Base-by-base conservation (phyloP, 192 early-diverging fungal genomes). In the Kickxella alabastrina region DNA sequence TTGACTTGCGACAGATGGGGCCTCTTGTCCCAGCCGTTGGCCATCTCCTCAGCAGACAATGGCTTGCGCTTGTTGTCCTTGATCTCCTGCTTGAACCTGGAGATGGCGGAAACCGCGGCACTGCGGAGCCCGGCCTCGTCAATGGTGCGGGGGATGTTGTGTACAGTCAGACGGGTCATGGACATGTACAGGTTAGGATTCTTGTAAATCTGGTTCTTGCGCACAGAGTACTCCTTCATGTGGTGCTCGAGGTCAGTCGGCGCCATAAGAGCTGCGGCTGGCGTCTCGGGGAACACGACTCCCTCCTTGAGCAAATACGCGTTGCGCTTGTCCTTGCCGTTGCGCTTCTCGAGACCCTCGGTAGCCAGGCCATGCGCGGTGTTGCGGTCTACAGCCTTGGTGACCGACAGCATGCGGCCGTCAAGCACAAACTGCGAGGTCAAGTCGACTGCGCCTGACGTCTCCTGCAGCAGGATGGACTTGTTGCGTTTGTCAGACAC, bases 291-390 rank as follows among this genome's bases (percentile, higher is more conserved):
- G 60, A 92, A 92, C 44, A 97, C 80, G 23, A 92, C 83, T 53
- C 91, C 92, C 77, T 98, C 93, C 40, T 87, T 83, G 72, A 95
- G 85, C 59, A 98, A 66, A 58, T 96, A 98, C 25, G 91, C 43
- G 59, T 87, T 88, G 26, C 95, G 88, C 43, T 82, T 80, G 68
- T 98, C 95, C 43, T 85, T 82, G 25, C 68, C 60, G 49, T 85
- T 80, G 42, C 82, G 83, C 42, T 82, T 79, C 48, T 78, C 69
- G 41, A 76, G 68, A 10, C 79, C 78, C 31, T 82, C 75, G 10
- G 80, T 77, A 19, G 82, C 76, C 14, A 96, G 71, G 31, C 80
- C 62, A 12, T 65, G 57, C 6, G 92, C 92, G 14, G 85, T 77
- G 5, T 69, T 69, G 42, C 85, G 81, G 32, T 89, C 82, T 0